A percentile compares a stretch with the other conserved stretches of the same genome.
phyloP scores from a whole-genome alignment of 371 early-diverging fungal genomes.

The Parasitella parasitica region DNA sequence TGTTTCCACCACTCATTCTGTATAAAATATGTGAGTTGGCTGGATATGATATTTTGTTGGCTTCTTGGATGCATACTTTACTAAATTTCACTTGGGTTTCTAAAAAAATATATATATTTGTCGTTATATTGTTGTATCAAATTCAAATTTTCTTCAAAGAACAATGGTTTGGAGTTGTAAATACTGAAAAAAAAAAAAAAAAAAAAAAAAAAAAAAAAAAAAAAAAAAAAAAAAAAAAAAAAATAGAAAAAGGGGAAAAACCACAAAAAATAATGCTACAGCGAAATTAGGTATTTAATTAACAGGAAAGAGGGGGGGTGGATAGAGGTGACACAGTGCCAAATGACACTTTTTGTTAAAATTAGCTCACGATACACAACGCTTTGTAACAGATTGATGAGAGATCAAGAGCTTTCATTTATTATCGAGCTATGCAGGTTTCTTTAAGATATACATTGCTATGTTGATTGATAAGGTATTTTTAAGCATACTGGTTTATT shows the following conservation, averaged over 20 bases:
- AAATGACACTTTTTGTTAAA: no score
- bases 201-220: not conserved
- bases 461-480: no score
- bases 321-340: no score
- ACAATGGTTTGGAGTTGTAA: no score
- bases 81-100: not conserved
- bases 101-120: not conserved
- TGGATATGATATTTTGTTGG: not conserved
- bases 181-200: not conserved
- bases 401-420: not conserved
- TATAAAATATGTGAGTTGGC: not conserved
- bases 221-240: conserved; percentile 4
- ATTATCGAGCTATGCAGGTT: no score
- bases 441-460: no score
- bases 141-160: not conserved
- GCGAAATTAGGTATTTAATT: no score
- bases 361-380: no score
- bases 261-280: no score
- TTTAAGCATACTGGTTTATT: no score
- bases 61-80: not conserved
- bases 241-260: not conserved
- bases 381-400: not conserved
- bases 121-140: not conserved
- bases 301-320: not conserved
- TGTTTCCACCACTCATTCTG: conserved; percentile 54